phyloP scores from a whole-genome alignment of 805 yeast genomes.

The Clavispora carvajalis region DNA sequence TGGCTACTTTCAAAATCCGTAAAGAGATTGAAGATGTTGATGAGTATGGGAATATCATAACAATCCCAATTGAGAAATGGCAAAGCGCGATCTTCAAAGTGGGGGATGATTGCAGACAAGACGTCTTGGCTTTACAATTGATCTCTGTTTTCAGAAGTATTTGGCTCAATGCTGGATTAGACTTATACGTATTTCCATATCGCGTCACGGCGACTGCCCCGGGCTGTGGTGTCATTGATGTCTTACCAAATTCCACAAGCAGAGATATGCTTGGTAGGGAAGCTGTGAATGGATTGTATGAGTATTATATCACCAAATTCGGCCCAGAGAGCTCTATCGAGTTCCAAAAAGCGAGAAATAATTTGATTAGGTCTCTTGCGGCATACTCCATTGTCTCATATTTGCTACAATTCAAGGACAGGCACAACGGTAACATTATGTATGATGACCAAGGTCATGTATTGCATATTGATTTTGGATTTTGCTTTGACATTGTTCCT shows the following conservation, averaged over 20 bases:
- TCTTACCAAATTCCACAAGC: slow-evolving; percentile 88
- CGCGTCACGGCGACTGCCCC: slow-evolving; percentile 98
- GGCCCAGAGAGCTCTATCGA: slow-evolving; percentile 91
- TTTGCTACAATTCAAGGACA: slow-evolving; percentile 87
- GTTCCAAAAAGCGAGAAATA: slow-evolving; percentile 87
- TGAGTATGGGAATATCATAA: slow-evolving; percentile 28
- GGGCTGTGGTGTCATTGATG: slow-evolving; percentile 98
- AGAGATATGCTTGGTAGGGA: slow-evolving; percentile 99
- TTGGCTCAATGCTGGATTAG: slow-evolving; percentile 84
- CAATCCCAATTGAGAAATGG: slow-evolving; percentile 61
- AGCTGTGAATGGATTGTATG: slow-evolving; percentile 94
- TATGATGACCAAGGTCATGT: slow-evolving; percentile 94
- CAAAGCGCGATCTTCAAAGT: slow-evolving; percentile 97
- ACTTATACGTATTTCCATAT: slow-evolving; percentile 86
- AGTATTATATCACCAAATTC: slow-evolving; percentile 84
- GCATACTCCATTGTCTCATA: slow-evolving; percentile 92
- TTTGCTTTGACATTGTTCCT: slow-evolving; percentile 97
- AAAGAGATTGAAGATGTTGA: slow-evolving; percentile 47
- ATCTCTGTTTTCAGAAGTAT: slow-evolving; percentile 88
- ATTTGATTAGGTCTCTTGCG: slow-evolving; percentile 89
- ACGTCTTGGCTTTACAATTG: slow-evolving; percentile 86
- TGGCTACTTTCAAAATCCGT: slow-evolving; percentile 89
- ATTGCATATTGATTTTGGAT: slow-evolving; percentile 95
- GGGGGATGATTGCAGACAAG: slow-evolving; percentile 99
- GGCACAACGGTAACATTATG: slow-evolving; percentile 98